These are phyloP conservation scores for Bonnemaisonia californica DNA, from an alignment of 31 red algal genomes.

Conservation along the genomic window DNA sequence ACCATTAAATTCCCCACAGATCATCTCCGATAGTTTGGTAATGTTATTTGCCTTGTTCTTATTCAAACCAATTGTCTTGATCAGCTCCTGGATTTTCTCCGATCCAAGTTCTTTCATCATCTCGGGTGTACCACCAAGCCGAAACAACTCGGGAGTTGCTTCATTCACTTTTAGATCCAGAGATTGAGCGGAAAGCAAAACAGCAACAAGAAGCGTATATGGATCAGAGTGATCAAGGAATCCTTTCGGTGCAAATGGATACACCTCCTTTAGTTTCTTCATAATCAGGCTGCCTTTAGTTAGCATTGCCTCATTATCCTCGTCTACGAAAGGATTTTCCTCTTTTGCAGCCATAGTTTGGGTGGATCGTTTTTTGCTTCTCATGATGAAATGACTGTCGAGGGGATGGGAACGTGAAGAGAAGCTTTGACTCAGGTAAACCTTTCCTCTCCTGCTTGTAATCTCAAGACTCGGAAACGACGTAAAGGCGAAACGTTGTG, in stretches of 20 bases:
- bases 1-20: slow-evolving; percentile 53
- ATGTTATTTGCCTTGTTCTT: slow-evolving; percentile 74
- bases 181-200: slow-evolving; percentile 85
- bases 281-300: slow-evolving; percentile 44
- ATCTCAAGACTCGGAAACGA: too few species aligned
- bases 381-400: too few species aligned
- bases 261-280: slow-evolving; percentile 42
- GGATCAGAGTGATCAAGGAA: slow-evolving; percentile 82
- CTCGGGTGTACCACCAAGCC: slow-evolving; percentile 53
- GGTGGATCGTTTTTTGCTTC: too few species aligned
- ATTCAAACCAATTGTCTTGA: slow-evolving; percentile 71
- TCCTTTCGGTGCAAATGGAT: slow-evolving; percentile 39
- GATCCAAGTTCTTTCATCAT: slow-evolving; percentile 59
- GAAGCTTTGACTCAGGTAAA: too few species aligned
- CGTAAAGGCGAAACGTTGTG: too few species aligned
- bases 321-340: too few species aligned
- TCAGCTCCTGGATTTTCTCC: slow-evolving; percentile 51
- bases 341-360: too few species aligned
- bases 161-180: slow-evolving; percentile 82
- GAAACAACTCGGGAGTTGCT: slow-evolving; percentile 85
- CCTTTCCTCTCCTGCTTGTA: too few species aligned
- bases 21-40: slow-evolving; percentile 35
- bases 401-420: too few species aligned
- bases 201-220: slow-evolving; percentile 89
- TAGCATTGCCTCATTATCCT: neutral